A percentile compares a stretch with the other conserved stretches of the same genome.
These are phyloP conservation scores for Pythium plurisporium DNA, from an alignment of 352 stramenopile genomes.

Conservation along the genomic window DNA sequence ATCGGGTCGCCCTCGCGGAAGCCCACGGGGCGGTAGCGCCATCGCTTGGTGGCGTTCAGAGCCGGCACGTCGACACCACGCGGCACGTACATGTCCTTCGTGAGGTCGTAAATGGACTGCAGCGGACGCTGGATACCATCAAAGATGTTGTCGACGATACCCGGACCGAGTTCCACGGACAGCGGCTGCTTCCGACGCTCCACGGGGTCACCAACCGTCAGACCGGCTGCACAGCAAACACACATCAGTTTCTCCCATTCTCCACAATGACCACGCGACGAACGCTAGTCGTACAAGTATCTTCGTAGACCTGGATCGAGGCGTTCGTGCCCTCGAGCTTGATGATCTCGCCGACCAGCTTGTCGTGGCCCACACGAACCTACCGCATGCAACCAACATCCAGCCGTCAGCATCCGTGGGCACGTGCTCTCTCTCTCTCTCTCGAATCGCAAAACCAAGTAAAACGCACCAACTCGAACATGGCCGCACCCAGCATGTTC, in stretches of 20 bases:
- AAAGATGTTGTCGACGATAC: slow-evolving; percentile 99
- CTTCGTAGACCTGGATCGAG: slow-evolving; percentile 99
- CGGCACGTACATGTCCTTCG: slow-evolving; percentile 97
- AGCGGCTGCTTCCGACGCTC: slow-evolving; percentile 97
- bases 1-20: slow-evolving; percentile 95
- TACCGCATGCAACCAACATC: slow-evolving; percentile 38
- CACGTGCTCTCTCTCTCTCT: background rate
- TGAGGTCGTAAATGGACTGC: slow-evolving; percentile 93
- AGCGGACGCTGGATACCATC: slow-evolving; percentile 99
- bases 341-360: slow-evolving; percentile 99
- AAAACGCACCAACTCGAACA: slow-evolving; percentile 92
- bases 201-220: slow-evolving; percentile 98
- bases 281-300: slow-evolving; percentile 93
- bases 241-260: no score
- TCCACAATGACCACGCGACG: no score
- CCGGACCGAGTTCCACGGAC: slow-evolving; percentile 98
- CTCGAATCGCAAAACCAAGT: background rate
- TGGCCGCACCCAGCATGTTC: slow-evolving; percentile 98
- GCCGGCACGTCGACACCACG: slow-evolving; percentile 95
- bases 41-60: slow-evolving; percentile 91
- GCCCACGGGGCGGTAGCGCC: slow-evolving; percentile 93
- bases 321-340: slow-evolving; percentile 99
- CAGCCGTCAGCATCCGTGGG: background rate
- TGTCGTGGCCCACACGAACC: slow-evolving; percentile 98
- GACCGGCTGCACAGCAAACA: slow-evolving; percentile 47